Evolutionary conservation across 352 stramenopile species (phyloP), one percentile per base, ranked within the genome.

Genomic region (Achlya hypogyna): DNA sequence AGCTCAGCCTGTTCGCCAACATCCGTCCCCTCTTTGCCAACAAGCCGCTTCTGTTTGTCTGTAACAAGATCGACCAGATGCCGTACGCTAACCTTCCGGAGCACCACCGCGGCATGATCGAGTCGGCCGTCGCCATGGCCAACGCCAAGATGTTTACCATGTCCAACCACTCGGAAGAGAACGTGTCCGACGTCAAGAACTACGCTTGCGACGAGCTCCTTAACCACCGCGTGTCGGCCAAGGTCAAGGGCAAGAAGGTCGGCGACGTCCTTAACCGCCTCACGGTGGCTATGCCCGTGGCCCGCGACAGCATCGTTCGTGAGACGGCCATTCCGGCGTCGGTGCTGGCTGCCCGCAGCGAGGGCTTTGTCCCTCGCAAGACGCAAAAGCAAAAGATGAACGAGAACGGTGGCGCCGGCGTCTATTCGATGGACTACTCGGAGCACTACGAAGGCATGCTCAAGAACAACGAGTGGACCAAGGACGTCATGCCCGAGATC

Each of bases 11-110:
- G 18, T 99, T 99, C 72, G 77, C 93, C 60, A 98, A 95, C 75
- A 99, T 99, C 81, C 94, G 96, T 27, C 96, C 97, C 32, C 82
- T 99, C 1, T 99, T 99, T 71, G 90, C 96, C 27, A 99, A 99
- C 82, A 99, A 99, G 82, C 96, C 98, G 71, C 81, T 99, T 2
- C 86, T 99, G 62, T 79, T 99, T 23, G 96, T 99, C 51, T 93
- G 95, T 72, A 99, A 99, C 82, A 99, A 99, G 81, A 97, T 98
- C 65, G 97, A 99, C 77, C 82, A 98, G 69, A 92, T 96, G 72
- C 88, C 86, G 40, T 98, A 96, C 71, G 93, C 98, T 16, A 86
- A 81, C 28, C 74, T 99, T 2, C 77, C 79, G 53, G 60, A 70
- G 29, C 72, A 85, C 31, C 85, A 96, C 73, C 81, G 91, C 63